A percentile compares a stretch with the other conserved stretches of the same genome.
phyloP scores from a whole-genome alignment of 164 flowering plant genomes.

The Vitis vinifera region ASM3070453v1 NC_081819.1:21575001-21575500 shows the following conservation, averaged over 20 bases:
- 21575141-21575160: too few relatives aligned
- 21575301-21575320: slow-evolving; percentile 2
- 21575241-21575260: slow-evolving; percentile 9
- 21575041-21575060: too few relatives aligned
- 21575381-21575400: slow-evolving; percentile 13
- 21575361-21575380: background rate
- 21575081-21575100: too few relatives aligned
- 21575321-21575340: slow-evolving; percentile 1
- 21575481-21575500: background rate
- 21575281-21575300: slow-evolving; percentile 2
- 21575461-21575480: background rate
- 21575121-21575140: too few relatives aligned
- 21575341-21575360: background rate
- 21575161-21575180: too few relatives aligned
- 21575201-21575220: background rate
- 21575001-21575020: too few relatives aligned
- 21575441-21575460: background rate
- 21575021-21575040: too few relatives aligned
- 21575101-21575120: too few relatives aligned
- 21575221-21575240: slow-evolving; percentile 26
- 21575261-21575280: slow-evolving; percentile 12
- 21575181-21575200: background rate
- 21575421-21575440: slow-evolving; percentile 21
- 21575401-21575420: slow-evolving; percentile 21
- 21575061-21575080: too few relatives aligned